Conservation (phyloP, 352 stramenopile genomes). For the Phytophthora fragariaefolia region DNA sequence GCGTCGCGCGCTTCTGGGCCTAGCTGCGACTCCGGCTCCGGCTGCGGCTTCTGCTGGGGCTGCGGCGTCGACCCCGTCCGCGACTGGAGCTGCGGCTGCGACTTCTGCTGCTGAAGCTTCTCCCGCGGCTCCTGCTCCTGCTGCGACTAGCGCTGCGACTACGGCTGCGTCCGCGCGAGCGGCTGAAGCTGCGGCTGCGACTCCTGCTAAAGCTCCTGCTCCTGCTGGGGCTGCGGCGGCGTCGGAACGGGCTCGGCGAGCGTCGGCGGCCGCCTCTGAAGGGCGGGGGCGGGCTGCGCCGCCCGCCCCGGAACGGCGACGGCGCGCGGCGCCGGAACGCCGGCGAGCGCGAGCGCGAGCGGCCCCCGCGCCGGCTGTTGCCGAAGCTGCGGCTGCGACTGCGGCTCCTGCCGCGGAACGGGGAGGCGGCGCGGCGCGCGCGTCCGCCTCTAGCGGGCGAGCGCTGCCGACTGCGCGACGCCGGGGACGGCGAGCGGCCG, state of each 20-base stretch:
- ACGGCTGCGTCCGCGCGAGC: constrained; percentile 28
- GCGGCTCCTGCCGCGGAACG: constrained; percentile 56
- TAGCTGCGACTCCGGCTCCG: constrained; percentile 35
- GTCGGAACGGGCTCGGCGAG: constrained; percentile 45
- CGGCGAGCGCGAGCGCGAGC: constrained; percentile 50
- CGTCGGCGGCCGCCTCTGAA: constrained; percentile 38
- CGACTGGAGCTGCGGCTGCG: constrained; percentile 45
- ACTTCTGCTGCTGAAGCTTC: constrained; percentile 44
- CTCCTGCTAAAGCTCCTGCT: constrained; percentile 36
- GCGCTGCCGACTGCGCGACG: constrained; percentile 23
- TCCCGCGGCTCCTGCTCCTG: constrained; percentile 22
- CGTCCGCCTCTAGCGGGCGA: constrained; percentile 23
- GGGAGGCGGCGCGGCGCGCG: constrained; percentile 42
- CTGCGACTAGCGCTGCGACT: constrained; percentile 36
- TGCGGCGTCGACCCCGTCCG: constrained; percentile 25
- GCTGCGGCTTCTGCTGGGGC: constrained; percentile 38
- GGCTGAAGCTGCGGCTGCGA: constrained; percentile 28
- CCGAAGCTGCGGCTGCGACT: constrained; percentile 47
- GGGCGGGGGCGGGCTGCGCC: constrained; percentile 26
- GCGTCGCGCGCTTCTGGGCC: not conserved
- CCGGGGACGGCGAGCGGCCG: constrained; percentile 28
- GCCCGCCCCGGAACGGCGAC: constrained; percentile 48
- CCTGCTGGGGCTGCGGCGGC: constrained; percentile 38
- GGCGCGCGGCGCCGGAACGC: constrained; percentile 44
- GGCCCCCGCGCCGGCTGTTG: constrained; percentile 26